phyloP scores from a whole-genome alignment of 139 green algal species.

The Eudorina sp. region DNA sequence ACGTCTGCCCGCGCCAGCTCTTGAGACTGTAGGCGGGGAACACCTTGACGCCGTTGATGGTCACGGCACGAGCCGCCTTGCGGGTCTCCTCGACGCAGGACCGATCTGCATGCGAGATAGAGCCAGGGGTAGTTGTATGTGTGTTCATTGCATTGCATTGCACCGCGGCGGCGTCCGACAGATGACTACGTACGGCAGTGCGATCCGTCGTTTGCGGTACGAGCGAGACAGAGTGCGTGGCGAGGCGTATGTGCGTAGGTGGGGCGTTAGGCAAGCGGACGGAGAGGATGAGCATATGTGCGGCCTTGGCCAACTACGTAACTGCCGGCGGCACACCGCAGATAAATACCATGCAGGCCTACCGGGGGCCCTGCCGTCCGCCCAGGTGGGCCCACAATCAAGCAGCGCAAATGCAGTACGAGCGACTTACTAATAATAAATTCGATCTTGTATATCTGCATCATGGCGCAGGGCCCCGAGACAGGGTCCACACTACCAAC shows the following conservation, averaged over 20 bases:
- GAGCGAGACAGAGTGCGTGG: background rate
- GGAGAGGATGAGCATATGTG: background rate
- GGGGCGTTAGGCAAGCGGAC: background rate
- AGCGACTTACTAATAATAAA: background rate
- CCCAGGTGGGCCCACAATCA: background rate
- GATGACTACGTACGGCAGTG: too few relatives aligned
- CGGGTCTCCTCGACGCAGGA: background rate
- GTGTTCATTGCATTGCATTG: too few relatives aligned
- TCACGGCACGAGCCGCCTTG: background rate
- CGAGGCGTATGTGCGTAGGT: background rate
- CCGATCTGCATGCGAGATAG: background rate
- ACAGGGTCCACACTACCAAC: background rate
- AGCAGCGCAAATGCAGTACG: background rate
- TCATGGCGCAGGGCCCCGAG: background rate
- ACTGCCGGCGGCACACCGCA: background rate
- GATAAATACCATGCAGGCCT: background rate
- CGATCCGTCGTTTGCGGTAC: too few relatives aligned
- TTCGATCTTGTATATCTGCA: background rate
- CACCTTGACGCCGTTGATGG: background rate
- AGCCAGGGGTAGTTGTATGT: too few relatives aligned
- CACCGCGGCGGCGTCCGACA: too few relatives aligned
- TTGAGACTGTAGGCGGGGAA: background rate
- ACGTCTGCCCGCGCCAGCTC: background rate
- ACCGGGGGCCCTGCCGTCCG: too few relatives aligned
- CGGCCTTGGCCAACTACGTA: too few relatives aligned